Evolutionary conservation across 768 basidiomycete species (phyloP).

Genomic region (Pleurotus eryngii): DNA sequence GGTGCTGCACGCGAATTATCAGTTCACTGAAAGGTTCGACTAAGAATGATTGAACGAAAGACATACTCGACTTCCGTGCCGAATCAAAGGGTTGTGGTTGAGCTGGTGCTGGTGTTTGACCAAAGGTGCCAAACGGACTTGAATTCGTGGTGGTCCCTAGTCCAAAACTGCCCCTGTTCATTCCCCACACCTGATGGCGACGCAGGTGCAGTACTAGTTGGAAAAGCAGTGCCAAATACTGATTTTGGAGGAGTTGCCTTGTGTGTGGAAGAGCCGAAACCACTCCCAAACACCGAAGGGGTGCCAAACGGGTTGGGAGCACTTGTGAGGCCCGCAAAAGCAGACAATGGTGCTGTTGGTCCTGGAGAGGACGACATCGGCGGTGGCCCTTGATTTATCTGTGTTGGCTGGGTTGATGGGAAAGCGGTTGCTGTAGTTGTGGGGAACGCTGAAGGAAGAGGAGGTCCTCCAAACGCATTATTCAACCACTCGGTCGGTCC

Average conservation of each 20-base stretch:
- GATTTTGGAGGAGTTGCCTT: constrained; percentile 14
- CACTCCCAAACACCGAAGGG: constrained; percentile 32
- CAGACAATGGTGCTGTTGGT: constrained; percentile 19
- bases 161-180: neutral
- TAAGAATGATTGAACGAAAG: too few species aligned
- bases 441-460: neutral
- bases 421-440: neutral
- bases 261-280: constrained; percentile 15
- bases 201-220: neutral
- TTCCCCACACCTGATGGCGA: neutral
- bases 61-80: too few species aligned
- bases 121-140: constrained; percentile 6
- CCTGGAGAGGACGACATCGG: constrained; percentile 15
- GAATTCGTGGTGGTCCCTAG: neutral
- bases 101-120: constrained; percentile 7
- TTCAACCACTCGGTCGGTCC: constrained; percentile 16
- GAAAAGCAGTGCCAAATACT: constrained; percentile 16
- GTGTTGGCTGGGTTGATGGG: constrained; percentile 7
- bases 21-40: too few species aligned
- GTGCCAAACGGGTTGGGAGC: constrained; percentile 35
- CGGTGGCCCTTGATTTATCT: constrained; percentile 3
- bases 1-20: too few species aligned
- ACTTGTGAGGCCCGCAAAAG: constrained; percentile 36
- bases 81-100: neutral
- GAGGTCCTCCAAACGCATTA: neutral